phyloP scores from a whole-genome alignment of 306 rosid species.

The Cicer arietinum region DNA sequence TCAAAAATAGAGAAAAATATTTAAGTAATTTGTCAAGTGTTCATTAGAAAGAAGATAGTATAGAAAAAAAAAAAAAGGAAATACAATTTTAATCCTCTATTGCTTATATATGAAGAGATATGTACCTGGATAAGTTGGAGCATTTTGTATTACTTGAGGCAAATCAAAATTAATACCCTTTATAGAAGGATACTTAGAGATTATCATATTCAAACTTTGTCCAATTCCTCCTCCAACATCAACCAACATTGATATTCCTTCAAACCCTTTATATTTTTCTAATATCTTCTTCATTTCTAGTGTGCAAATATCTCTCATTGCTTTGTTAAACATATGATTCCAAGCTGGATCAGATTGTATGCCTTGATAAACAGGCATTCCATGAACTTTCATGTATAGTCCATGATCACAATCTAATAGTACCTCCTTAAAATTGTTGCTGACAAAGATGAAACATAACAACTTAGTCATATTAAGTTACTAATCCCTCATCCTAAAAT shows the following conservation, averaged over 20 bases:
- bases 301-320: conserved; percentile 32
- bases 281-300: conserved; percentile 32
- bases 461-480: not conserved
- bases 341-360: conserved; percentile 35
- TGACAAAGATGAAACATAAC: conserved; percentile 8
- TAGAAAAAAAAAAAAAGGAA: not conserved
- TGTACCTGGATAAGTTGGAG: conserved; percentile 38
- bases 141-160: conserved; percentile 43
- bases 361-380: conserved; percentile 38
- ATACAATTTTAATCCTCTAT: not conserved
- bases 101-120: not conserved
- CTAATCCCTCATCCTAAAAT: not conserved
- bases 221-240: conserved; percentile 49
- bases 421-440: conserved; percentile 43
- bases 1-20: too few species aligned
- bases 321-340: conserved; percentile 30
- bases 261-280: conserved; percentile 46
- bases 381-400: conserved; percentile 44
- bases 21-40: not conserved
- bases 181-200: conserved; percentile 45
- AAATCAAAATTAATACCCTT: conserved; percentile 48
- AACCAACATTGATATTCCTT: conserved; percentile 41
- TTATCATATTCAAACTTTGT: conserved; percentile 30
- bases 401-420: conserved; percentile 28
- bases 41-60: not conserved